phyloP scores from a whole-genome alignment of 2,329 filamentous ascomycete species.

The Ilyonectria destructans region DNA sequence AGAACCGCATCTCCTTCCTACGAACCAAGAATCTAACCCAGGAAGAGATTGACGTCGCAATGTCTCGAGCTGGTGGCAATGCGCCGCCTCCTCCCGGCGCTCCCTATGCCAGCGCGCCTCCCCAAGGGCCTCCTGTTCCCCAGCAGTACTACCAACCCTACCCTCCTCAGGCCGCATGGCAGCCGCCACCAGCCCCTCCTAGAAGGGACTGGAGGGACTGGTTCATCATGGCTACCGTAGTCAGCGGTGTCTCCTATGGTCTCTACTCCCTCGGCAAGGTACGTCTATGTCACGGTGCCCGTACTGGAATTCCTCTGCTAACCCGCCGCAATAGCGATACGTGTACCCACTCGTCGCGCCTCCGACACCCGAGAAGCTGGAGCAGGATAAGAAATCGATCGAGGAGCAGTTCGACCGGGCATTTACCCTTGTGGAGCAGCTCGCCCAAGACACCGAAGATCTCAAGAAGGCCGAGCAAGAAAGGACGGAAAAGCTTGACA shows the following conservation, averaged over 20 bases:
- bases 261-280: constrained; percentile 91
- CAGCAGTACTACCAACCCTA: constrained; percentile 66
- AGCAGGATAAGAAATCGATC: constrained; percentile 93
- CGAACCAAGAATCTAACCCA: constrained; percentile 97
- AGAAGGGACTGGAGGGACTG: constrained; percentile 97
- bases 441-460: constrained; percentile 89
- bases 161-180: constrained; percentile 69
- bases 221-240: constrained; percentile 99
- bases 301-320: constrained; percentile 35
- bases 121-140: constrained; percentile 61
- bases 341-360: constrained; percentile 92
- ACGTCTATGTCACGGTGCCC: constrained; percentile 38
- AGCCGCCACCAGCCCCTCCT: constrained; percentile 73
- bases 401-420: constrained; percentile 95
- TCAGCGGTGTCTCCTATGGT: constrained; percentile 91
- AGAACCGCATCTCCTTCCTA: constrained; percentile 93
- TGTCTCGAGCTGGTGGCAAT: constrained; percentile 81
- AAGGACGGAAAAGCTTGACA: constrained; percentile 87
- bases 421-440: constrained; percentile 91
- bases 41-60: constrained; percentile 91
- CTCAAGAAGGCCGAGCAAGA: constrained; percentile 91
- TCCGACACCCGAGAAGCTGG: constrained; percentile 92
- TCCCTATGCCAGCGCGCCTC: constrained; percentile 63
- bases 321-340: constrained; percentile 77
- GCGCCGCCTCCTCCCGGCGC: constrained; percentile 59